Evolutionary conservation across 2,329 filamentous ascomycete species (phyloP).

Genomic region (Penicillium sp.): DNA sequence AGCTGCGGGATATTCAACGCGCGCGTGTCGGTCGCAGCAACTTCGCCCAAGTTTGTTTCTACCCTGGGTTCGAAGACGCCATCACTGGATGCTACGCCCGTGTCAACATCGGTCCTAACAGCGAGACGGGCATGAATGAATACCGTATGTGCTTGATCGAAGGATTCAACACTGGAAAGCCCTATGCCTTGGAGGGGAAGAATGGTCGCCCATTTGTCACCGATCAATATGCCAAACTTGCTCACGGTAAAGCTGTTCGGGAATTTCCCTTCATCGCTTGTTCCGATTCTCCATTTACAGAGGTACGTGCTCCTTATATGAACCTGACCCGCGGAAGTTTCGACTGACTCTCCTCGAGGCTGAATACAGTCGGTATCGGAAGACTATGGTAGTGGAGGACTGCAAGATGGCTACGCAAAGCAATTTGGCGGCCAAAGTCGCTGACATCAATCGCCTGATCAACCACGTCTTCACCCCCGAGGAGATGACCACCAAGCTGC

Average conservation of each 20-base stretch:
- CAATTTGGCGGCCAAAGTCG: slow-evolving; percentile 63
- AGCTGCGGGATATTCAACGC: slow-evolving; percentile 75
- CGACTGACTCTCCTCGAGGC: slow-evolving; percentile 40
- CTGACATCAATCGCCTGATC: slow-evolving; percentile 73
- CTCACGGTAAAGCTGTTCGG: slow-evolving; percentile 75
- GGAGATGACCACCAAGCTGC: slow-evolving; percentile 74
- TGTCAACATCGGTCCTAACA: slow-evolving; percentile 73
- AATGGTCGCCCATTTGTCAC: slow-evolving; percentile 74
- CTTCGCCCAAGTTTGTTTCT: slow-evolving; percentile 88
- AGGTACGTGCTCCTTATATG: slow-evolving; percentile 48
- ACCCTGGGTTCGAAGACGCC: slow-evolving; percentile 76
- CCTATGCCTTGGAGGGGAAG: slow-evolving; percentile 71
- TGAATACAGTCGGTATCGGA: slow-evolving; percentile 77
- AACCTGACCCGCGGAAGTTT: not conserved
- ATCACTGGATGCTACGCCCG: slow-evolving; percentile 81
- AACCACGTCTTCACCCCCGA: slow-evolving; percentile 75
- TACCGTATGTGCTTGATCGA: slow-evolving; percentile 90
- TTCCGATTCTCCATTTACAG: slow-evolving; percentile 79
- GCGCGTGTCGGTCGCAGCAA: slow-evolving; percentile 76
- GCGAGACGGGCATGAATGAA: slow-evolving; percentile 63
- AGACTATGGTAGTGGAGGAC: slow-evolving; percentile 65
- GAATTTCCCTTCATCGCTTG: slow-evolving; percentile 87
- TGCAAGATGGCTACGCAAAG: slow-evolving; percentile 68
- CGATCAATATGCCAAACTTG: slow-evolving; percentile 74
- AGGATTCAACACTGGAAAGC: slow-evolving; percentile 69